Evolutionary conservation across 2,329 filamentous ascomycete species (phyloP), one percentile per base, ranked within the genome.

Genomic region (Allantophomopsis lycopodina): DNA sequence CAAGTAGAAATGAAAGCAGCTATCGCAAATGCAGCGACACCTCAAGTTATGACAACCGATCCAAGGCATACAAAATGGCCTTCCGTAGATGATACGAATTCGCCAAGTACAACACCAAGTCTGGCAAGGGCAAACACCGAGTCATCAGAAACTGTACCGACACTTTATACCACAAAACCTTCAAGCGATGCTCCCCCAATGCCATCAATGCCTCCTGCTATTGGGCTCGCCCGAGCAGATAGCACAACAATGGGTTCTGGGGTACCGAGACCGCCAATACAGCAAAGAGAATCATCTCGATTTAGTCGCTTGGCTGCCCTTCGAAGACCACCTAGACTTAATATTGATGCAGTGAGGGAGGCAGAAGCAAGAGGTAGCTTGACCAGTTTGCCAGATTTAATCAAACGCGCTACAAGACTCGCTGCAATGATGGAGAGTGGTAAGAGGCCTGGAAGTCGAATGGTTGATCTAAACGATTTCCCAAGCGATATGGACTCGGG

Each of bases 351-450:
- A 4, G 83, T 94, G 3, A 73, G 77, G 47, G 77, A 81, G 38
- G 83, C 84, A 13, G 86, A 95, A 58, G 75, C 81, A 1, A 76
- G 91, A 52, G 88, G 86, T 4, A 95, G 88, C 55, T 67, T 94
- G 46, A 96, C 91, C 2, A 95, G 88, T 59, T 64, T 98, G 43
- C 83, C 88, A 0, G 91, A 96, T 56, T 64, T 98, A 44, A 96
- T 98, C 48, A 73, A 77, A 52, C 76, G 91, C 49, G 91, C 91
- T 10, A 96, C 89, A 1, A 77, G 76, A 47, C 65, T 96, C 31
- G 89, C 88, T 13, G 76, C 84, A 0, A 87, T 94, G 60, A 78
- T 98, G 42, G 89, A 96, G 51, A 79, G 79, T 47, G 89, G 89
- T 11, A 79, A 65, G 46, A 64, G 76, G 48, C 76, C 76, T 20